Conservation (phyloP, 2,329 filamentous ascomycete genomes). For the Blastomyces percursus region DNA sequence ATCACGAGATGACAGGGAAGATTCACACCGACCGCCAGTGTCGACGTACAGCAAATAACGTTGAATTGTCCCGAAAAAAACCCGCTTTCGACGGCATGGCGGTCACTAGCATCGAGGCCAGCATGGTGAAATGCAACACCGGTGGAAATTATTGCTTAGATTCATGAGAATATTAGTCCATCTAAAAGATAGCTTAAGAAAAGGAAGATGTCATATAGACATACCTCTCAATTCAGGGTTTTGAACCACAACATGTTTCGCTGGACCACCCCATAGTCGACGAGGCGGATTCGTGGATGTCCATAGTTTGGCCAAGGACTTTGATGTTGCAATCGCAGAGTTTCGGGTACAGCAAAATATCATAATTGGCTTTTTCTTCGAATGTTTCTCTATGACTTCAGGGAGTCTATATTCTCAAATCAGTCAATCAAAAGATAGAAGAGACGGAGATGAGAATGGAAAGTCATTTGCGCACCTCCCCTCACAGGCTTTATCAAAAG, state of each 20-base stretch:
- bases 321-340: conserved; percentile 58
- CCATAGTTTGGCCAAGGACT: conserved; percentile 57
- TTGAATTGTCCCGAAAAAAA: conserved; percentile 62
- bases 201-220: neutral
- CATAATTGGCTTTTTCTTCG: conserved; percentile 63
- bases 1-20: conserved; percentile 73
- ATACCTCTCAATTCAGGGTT: conserved; percentile 50
- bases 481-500: conserved; percentile 61
- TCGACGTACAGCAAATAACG: conserved; percentile 80
- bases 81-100: conserved; percentile 53
- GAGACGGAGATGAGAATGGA: conserved; percentile 10
- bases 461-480: conserved; percentile 33
- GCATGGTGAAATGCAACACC: conserved; percentile 79
- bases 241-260: conserved; percentile 39
- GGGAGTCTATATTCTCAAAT: conserved; percentile 42
- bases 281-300: conserved; percentile 39
- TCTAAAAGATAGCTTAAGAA: conserved; percentile 16
- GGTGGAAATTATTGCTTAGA: conserved; percentile 35
- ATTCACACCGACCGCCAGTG: conserved; percentile 72
- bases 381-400: conserved; percentile 55
- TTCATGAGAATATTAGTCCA: conserved; percentile 10
- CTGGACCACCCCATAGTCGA: conserved; percentile 54
- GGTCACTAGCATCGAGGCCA: conserved; percentile 55
- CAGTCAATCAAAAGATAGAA: conserved; percentile 1
- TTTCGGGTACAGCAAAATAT: conserved; percentile 72